Evolutionary conservation across 1,284 basidiomycete genomes (phyloP), one percentile per base, ranked within the genome.

Genomic region (Marasmius fiardii): DNA sequence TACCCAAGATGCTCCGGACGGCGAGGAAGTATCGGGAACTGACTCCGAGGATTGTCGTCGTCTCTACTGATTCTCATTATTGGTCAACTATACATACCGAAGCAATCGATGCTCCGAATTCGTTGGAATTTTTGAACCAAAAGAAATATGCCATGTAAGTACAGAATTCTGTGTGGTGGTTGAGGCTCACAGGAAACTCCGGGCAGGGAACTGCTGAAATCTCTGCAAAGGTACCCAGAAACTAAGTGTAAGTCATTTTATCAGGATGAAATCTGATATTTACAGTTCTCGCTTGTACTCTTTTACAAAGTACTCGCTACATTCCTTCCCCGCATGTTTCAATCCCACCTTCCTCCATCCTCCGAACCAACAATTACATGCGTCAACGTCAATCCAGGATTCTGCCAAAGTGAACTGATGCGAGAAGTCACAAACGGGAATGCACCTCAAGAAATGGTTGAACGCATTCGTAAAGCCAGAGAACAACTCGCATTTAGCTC

Each of bases 311-410:
- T 79, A 7, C 61, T 79, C 31, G 73, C 75, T 57, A 56, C 79
- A 1, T 65, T 77, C 48, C 76, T 79, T 61, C 64, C 65, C 14
- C 75, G 73, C 10, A 72, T 71, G 4, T 63, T 80, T 0, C 67
- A 65, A 6, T 66, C 70, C 4, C 71, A 66, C 33, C 67, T 79
- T 7, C n/a, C n/a, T n/a, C n/a, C n/a, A n/a, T n/a, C n/a, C n/a
- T n/a, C n/a, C n/a, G n/a, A n/a, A n/a, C 43, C 55, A 43, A 65
- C 72, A 0, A 63, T 79, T 14, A 71, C 74, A 26, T 61, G 70
- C 45, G 65, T 67, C 48, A 45, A 71, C 14, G 72, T 77, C 31
- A 72, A 73, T 47, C 81, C 80, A 10, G 80, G 81, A 0, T 77
- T 70, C 56, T 82, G 81, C 64, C 53, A 64, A 48, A 79, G 81